Percentiles rank a stretch among this genome's conserved stretches.
Evolutionary conservation across 768 basidiomycete species (phyloP).

Genomic region (Collybia nuda): DNA sequence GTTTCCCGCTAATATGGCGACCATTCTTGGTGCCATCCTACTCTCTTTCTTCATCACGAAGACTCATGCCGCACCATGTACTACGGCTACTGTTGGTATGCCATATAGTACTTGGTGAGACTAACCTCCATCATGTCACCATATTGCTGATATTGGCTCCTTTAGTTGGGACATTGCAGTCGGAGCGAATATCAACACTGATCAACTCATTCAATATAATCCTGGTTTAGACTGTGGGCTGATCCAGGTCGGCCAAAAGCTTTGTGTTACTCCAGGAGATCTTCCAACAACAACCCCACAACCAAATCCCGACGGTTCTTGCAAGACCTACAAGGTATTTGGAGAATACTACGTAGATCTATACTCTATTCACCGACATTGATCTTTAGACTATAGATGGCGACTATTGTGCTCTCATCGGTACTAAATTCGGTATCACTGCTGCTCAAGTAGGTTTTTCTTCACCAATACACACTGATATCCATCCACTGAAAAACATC

Average conservation of each 20-base stretch:
- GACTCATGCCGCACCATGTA: not conserved
- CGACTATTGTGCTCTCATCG: slow-evolving; percentile 1
- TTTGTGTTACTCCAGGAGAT: not conserved
- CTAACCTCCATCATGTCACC: no score
- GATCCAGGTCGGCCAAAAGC: not conserved
- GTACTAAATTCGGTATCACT: slow-evolving; percentile 1
- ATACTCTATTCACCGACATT: no score
- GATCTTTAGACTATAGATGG: not conserved
- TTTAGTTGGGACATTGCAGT: not conserved
- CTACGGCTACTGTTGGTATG: slow-evolving; percentile 1
- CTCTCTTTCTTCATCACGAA: not conserved
- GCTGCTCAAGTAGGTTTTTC: not conserved
- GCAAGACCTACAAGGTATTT: not conserved
- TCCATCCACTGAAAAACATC: no score
- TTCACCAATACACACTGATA: not conserved
- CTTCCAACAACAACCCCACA: not conserved
- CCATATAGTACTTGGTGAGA: not conserved
- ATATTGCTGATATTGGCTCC: no score
- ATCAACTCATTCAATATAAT: not conserved
- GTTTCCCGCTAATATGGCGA: not conserved
- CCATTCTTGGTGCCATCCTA: not conserved
- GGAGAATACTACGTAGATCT: no score
- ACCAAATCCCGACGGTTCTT: slow-evolving; percentile 1
- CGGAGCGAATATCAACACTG: not conserved
- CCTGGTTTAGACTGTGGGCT: no score